A percentile compares a stretch with the other conserved stretches of the same genome.
These are phyloP conservation scores for Cardiosporidium cionae DNA, from an alignment of 169 alveolate genomes.

Conservation along the genomic window DNA sequence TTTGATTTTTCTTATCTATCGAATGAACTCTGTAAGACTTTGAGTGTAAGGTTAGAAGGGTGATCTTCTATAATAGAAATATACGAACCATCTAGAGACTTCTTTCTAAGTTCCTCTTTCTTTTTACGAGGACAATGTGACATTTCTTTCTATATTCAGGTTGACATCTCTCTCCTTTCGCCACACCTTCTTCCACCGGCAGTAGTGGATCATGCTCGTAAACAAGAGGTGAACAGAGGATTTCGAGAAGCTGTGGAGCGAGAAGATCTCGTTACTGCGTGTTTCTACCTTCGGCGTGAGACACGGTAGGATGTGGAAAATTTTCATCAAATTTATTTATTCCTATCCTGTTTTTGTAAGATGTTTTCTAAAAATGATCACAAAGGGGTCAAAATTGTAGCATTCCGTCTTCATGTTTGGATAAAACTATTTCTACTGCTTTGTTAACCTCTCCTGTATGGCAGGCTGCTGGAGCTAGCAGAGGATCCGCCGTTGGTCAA, in stretches of 20 bases:
- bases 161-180: background rate
- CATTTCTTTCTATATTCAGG: background rate
- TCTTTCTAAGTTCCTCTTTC: too few species aligned
- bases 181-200: background rate
- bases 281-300: background rate
- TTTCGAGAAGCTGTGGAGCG: background rate
- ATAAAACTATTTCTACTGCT: background rate
- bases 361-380: too few species aligned
- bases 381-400: too few species aligned
- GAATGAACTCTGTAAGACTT: too few species aligned
- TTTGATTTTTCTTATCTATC: too few species aligned
- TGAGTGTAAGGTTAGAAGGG: too few species aligned
- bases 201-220: background rate
- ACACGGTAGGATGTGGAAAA: background rate
- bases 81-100: too few species aligned
- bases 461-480: background rate
- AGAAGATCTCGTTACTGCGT: background rate
- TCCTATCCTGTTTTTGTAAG: background rate
- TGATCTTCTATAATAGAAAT: too few species aligned
- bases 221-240: background rate
- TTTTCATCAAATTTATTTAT: background rate
- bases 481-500: background rate
- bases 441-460: background rate
- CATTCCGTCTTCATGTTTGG: background rate
- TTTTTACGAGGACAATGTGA: too few species aligned